Conservation (phyloP, 495 filamentous ascomycete species). For the Penicillium parvum region DNA sequence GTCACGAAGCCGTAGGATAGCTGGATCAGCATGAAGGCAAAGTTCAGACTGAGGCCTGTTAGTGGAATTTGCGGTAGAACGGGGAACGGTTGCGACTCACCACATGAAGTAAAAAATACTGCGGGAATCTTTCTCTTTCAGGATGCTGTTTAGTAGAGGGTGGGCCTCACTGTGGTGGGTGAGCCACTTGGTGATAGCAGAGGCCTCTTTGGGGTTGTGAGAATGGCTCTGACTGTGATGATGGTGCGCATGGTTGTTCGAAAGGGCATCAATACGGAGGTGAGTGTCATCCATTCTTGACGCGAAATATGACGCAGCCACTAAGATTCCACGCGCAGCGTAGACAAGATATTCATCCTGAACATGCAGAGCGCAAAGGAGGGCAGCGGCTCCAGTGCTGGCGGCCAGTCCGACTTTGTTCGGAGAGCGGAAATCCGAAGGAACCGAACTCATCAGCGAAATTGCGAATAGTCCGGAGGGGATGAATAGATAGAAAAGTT, state of each 20-base stretch:
- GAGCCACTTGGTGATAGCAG: conserved; percentile 60
- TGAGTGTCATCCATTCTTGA: conserved; percentile 36
- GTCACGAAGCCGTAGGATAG: conserved; percentile 89
- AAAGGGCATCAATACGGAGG: conserved; percentile 24
- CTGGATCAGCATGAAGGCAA: conserved; percentile 92
- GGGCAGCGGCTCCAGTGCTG: conserved; percentile 24
- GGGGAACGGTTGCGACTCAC: conserved; percentile 44
- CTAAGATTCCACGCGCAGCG: conserved; percentile 27
- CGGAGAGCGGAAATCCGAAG: conserved; percentile 25
- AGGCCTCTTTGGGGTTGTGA: conserved; percentile 34
- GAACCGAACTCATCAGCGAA: conserved; percentile 24
- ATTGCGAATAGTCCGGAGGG: conserved; percentile 28
- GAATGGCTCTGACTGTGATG: conserved; percentile 38
- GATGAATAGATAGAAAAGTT: conserved; percentile 24
- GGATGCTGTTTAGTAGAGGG: conserved; percentile 76
- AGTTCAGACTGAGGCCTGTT: conserved; percentile 65
- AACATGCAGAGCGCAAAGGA: conserved; percentile 35
- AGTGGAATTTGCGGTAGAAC: conserved; percentile 6
- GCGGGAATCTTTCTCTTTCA: conserved; percentile 88
- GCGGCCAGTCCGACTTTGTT: conserved; percentile 35
- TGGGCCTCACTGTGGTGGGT: conserved; percentile 60
- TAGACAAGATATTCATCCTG: conserved; percentile 31
- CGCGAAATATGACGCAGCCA: conserved; percentile 32
- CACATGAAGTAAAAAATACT: conserved; percentile 96
- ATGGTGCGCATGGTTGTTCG: conserved; percentile 28